Base-by-base conservation (phyloP, 1,284 basidiomycete species). In the Irpex sp. region DNA sequence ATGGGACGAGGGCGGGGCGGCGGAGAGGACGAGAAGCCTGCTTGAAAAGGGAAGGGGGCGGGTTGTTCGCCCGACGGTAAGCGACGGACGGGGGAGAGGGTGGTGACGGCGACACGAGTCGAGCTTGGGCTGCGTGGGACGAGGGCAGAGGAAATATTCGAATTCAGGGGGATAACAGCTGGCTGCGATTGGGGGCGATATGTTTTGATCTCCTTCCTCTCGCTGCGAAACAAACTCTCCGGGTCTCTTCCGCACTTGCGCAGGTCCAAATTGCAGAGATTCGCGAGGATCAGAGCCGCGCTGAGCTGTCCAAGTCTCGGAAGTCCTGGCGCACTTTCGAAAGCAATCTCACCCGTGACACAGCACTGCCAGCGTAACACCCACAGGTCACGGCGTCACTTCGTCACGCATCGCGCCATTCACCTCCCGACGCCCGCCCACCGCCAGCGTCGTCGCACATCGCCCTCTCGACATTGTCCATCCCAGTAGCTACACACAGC, bases 101-200 rank as follows among this genome's bases (percentile, higher is more conserved):
- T 31, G 54, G 54, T 34, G 54, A 52, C 44, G 44, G 44, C 44
- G 44, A 47, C 44, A 47, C 44, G 51, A 52, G 51, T 26, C 19
- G 51, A 52, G 51, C 15, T 52, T n/a, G 51, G 19, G 54, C 26
- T 56, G 54, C 54, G 54, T 56, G 54, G 54, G 54, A 56, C 54
- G 54, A 36, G 31, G 54, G 21, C 54, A 34, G 31, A 26, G 26
- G 11, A 13, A 56, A 36, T 36, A 56, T 31, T 31, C 54, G 54
- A 56, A 36, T 56, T 56, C 26, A 34, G 54, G 54, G 54, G 54
- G 26, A 56, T 26, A 34, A 56, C 19, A 34, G 54, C 40, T 44
- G 54, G 21, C 34, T 19, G 26, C 11, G 54, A 17, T 34, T 36
- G 54, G 54, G 13, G 9, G 21, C 49, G 8, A 26, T 26, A 26